Evolutionary conservation across 257 asterid genomes (phyloP).

Genomic region (Forsythia viridissima): DNA sequence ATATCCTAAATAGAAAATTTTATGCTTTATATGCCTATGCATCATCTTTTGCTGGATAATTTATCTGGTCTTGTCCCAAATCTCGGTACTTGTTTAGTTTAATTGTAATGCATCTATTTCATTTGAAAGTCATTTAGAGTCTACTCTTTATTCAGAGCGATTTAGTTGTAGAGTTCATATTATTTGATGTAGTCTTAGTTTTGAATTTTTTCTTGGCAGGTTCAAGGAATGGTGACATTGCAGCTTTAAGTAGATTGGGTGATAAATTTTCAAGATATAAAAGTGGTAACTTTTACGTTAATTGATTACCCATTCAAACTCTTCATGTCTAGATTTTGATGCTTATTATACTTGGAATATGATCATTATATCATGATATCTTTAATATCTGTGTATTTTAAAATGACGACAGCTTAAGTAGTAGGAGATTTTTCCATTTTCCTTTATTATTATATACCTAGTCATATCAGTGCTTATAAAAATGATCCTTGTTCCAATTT

Average conservation of each 20-base stretch:
- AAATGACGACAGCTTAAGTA: neutral
- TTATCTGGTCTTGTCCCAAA: neutral
- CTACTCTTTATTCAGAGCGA: neutral
- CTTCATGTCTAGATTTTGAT: neutral
- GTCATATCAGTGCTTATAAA: neutral
- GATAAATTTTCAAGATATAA: neutral
- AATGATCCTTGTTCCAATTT: neutral
- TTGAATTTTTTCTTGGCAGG: neutral
- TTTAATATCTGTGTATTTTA: neutral
- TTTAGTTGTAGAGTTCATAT: neutral
- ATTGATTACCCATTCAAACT: neutral
- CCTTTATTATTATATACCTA: neutral
- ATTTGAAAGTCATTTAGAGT: neutral
- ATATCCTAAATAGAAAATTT: neutral
- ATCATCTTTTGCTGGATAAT: slow-evolving; percentile 5
- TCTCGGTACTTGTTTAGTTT: neutral
- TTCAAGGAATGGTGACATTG: neutral
- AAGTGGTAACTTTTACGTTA: neutral
- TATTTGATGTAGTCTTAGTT: neutral
- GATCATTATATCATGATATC: neutral
- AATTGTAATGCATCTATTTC: neutral
- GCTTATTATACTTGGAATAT: neutral
- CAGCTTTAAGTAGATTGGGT: neutral
- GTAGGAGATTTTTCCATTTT: neutral
- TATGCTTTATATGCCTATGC: neutral